Conservation (phyloP, 345 rosid species). For the Acer saccharum region DNA sequence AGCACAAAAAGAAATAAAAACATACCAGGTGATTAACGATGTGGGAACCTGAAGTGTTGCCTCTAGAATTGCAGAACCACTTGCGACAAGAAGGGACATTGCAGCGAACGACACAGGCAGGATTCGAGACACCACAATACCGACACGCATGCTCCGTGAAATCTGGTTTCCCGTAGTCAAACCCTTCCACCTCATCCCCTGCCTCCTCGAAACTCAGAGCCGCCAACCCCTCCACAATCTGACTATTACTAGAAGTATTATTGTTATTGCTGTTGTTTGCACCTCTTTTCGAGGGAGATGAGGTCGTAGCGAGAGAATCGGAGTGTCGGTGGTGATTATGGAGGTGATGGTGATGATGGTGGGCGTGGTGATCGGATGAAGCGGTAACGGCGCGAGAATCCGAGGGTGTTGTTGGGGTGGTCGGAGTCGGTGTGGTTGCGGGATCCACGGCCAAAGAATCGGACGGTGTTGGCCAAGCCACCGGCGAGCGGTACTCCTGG, state of each 20-base stretch:
- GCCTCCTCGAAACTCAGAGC: conserved; percentile 95
- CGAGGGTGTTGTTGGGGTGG: conserved; percentile 31
- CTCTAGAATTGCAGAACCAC: conserved; percentile 99
- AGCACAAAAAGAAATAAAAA: conserved; percentile 8
- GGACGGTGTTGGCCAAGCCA: conserved; percentile 92
- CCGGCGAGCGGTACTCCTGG: conserved; percentile 81
- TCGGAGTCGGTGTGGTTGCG: conserved; percentile 26
- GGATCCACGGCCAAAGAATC: conserved; percentile 63
- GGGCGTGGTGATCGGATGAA: conserved; percentile 59
- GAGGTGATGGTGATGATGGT: conserved; percentile 39
- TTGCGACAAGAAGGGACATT: conserved; percentile 97
- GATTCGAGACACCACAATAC: conserved; percentile 97
- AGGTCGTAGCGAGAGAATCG: conserved; percentile 16
- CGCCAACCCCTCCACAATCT: conserved; percentile 22
- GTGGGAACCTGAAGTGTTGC: conserved; percentile 98
- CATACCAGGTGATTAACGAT: conserved; percentile 97
- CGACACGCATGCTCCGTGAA: conserved; percentile 92
- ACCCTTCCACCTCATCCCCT: conserved; percentile 76
- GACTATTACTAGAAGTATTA: conserved; percentile 30
- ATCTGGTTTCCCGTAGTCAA: conserved; percentile 77
- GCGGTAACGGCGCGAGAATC: conserved; percentile 28
- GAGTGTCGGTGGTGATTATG: conserved; percentile 18
- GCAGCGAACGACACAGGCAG: conserved; percentile 96
- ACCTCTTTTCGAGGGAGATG: conserved; percentile 25
- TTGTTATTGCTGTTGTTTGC: conserved; percentile 25